Base-by-base conservation (phyloP, 805 yeast genomes). In the Saccharomycopsis babjevae region DNA sequence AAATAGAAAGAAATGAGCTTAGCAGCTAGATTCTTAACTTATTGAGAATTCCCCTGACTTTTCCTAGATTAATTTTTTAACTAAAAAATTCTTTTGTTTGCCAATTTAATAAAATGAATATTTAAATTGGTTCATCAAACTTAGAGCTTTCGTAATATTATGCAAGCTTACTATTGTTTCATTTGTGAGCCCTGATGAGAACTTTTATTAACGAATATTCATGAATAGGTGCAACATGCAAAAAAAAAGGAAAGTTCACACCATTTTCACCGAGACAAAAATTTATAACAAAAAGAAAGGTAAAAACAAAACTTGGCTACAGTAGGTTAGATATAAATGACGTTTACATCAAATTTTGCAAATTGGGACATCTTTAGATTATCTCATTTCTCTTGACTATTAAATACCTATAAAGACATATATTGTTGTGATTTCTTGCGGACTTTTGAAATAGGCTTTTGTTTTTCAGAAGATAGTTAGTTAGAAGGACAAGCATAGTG, bases 221-320 rank as follows among this genome's bases (percentile, higher is more conserved):
- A 46, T 18, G 16, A 46, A 46, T 11, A 20, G 16, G 46, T 40
- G 52, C 52, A 25, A 10, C 30, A 25, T 22, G 32, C 30, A 46
- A 46, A 46, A 25, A 46, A 46, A 46, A 6, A 46, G 52, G 52
- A 46, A 46, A 46, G 52, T 46, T 46, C 52, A 46, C 52, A 46
- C 52, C 32, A 25, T 46, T 46, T 46, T 46, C 32, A 46, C 52
- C 16, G 32, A 25, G 28, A 28, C 16, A 20, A 46, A 46, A 46
- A 46, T 22, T 10, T 46, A 15, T 5, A 10, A 5, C 22, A n/a
- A 25, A 25, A 46, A 46, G 16, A 42, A 42, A 46, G 16, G 10
- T 4, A 46, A 25, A 42, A 42, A 3, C n/a, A n/a, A 42, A 42
- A 42, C 15, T 34, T 8, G 15, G 38, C 38, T 13, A 34, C 5